Conservation (phyloP, 148 eudicot genomes). For the Salicornia ramosissima region DNA sequence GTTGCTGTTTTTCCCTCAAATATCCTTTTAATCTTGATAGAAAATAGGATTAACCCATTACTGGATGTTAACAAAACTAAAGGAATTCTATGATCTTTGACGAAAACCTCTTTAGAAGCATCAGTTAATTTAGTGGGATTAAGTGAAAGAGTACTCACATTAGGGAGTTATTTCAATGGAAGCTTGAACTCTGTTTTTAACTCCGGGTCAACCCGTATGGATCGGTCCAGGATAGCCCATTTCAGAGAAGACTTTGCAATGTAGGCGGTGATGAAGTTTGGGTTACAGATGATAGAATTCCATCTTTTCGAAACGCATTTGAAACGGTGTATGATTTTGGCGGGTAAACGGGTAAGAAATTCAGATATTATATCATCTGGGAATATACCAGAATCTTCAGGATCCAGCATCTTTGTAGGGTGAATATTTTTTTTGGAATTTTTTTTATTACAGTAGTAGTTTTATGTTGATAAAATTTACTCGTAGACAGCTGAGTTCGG, state of each 20-base stretch:
- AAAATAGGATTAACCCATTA: neutral
- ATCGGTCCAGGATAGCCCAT: neutral
- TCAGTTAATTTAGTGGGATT: neutral
- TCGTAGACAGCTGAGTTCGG: too few species aligned
- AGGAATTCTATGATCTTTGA: neutral
- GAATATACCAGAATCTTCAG: neutral
- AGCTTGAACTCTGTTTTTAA: neutral
- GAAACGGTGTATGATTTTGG: conserved; percentile 4
- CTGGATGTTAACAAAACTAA: neutral
- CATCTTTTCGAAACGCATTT: conserved; percentile 1
- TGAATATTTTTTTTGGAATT: neutral
- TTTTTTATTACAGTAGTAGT: neutral
- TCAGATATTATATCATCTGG: neutral
- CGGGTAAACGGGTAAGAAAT: conserved; percentile 7
- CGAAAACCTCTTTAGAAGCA: neutral
- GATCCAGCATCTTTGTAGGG: neutral
- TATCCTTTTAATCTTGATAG: neutral
- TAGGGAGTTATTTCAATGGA: neutral
- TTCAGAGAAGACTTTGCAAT: neutral
- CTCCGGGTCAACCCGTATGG: neutral
- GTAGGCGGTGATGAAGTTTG: neutral
- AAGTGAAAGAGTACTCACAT: neutral
- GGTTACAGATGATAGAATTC: neutral
- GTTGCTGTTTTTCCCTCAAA: too few species aligned
- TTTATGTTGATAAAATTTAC: neutral